Evolutionary conservation across 176 grass and related monocot genomes (phyloP).

Genomic region (Oryza glumipatula): DNA sequence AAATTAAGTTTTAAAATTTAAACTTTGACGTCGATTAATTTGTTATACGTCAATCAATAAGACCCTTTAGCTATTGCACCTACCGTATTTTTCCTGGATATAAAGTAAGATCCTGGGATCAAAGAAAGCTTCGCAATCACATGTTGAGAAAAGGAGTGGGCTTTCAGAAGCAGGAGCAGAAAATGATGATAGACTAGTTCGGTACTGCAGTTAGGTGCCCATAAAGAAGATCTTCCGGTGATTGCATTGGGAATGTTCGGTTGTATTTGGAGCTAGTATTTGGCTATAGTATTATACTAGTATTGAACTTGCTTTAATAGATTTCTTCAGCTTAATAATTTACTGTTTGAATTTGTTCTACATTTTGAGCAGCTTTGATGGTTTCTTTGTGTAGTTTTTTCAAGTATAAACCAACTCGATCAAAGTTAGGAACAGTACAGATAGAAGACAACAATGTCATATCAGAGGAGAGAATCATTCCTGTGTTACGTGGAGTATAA

Average conservation of each 20-base stretch:
- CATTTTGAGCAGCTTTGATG: neutral
- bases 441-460: neutral
- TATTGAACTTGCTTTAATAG: neutral
- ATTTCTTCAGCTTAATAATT: neutral
- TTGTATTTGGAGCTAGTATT: too few species aligned
- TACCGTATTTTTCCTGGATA: constrained; percentile 11
- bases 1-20: too few species aligned
- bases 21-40: too few species aligned
- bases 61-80: neutral
- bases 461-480: neutral
- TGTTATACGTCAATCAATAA: too few species aligned
- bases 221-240: neutral
- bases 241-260: neutral
- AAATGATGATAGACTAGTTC: neutral
- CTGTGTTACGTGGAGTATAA: neutral
- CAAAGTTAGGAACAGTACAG: neutral
- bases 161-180: neutral
- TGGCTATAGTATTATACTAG: too few species aligned
- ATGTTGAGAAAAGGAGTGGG: neutral
- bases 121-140: constrained; percentile 1
- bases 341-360: neutral
- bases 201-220: neutral
- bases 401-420: neutral
- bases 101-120: constrained; percentile 6
- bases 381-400: neutral